Evolutionary conservation across 768 basidiomycete species (phyloP).

Genomic region (Macrocybe gigantea): DNA sequence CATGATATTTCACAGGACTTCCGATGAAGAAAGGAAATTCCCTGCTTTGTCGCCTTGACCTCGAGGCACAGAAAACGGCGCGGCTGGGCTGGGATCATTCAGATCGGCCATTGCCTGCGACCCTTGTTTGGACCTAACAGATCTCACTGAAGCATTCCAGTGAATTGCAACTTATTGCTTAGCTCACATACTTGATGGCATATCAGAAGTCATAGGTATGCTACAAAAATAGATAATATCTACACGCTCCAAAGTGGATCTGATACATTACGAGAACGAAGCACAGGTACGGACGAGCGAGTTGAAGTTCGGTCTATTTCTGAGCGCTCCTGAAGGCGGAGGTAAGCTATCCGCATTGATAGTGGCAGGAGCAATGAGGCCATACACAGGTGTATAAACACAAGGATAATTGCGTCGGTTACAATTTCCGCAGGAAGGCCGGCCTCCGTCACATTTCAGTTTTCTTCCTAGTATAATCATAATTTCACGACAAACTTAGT

Average conservation of each 20-base stretch:
- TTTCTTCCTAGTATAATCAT: constrained; percentile 48
- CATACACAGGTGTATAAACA: constrained; percentile 62
- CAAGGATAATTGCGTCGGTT: constrained; percentile 54
- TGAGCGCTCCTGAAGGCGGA: constrained; percentile 18
- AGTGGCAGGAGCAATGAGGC: constrained; percentile 8
- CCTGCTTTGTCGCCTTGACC: too few relatives aligned
- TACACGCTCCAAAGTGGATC: not conserved
- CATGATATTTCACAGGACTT: too few relatives aligned
- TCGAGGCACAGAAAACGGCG: too few relatives aligned
- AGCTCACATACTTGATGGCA: too few relatives aligned
- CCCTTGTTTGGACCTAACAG: too few relatives aligned
- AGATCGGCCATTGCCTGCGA: too few relatives aligned
- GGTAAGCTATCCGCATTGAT: constrained; percentile 9
- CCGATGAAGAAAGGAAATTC: too few relatives aligned
- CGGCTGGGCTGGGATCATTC: too few relatives aligned
- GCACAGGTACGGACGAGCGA: not conserved
- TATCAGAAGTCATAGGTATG: not conserved
- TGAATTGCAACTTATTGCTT: too few relatives aligned
- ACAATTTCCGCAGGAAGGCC: constrained; percentile 64
- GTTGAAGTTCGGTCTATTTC: constrained; percentile 2
- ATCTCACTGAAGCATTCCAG: too few relatives aligned
- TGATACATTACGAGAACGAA: not conserved
- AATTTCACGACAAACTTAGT: not conserved
- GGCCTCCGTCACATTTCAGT: constrained; percentile 64
- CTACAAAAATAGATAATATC: not conserved